Evolutionary conservation across 441 rosid genomes (phyloP).

Genomic region (Flueggea neowawraea): DNA sequence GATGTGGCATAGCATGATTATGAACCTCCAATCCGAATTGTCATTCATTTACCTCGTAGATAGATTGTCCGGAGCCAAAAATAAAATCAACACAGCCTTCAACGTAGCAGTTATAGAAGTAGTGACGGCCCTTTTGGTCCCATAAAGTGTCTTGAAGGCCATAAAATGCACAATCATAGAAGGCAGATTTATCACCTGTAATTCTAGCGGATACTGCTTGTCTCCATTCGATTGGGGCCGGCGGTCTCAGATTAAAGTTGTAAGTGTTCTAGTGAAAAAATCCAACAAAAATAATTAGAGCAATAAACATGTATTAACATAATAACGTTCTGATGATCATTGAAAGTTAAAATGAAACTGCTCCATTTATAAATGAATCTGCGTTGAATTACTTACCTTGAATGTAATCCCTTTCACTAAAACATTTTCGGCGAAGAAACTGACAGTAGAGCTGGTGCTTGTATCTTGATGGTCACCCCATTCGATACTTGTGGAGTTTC

Average conservation of each 20-base stretch:
- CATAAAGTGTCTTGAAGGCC: conserved; percentile 17
- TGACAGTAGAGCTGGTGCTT: conserved; percentile 25
- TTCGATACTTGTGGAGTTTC: conserved; percentile 21
- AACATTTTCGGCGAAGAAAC: conserved; percentile 27
- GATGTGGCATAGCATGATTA: too few relatives aligned
- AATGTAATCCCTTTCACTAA: conserved; percentile 24
- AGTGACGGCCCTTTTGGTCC: conserved; percentile 11
- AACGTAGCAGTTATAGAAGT: conserved; percentile 10
- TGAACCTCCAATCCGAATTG: neutral
- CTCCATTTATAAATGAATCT: too few relatives aligned
- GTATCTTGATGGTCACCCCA: conserved; percentile 24
- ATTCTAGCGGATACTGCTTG: conserved; percentile 6
- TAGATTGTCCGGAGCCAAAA: conserved; percentile 11
- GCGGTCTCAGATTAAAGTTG: neutral
- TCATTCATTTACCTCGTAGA: conserved; percentile 10
- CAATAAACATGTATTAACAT: too few relatives aligned
- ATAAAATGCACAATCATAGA: conserved; percentile 4
- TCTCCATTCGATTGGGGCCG: neutral
- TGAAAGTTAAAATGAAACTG: too few relatives aligned
- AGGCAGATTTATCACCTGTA: conserved; percentile 6
- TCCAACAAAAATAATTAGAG: neutral
- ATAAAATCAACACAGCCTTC: conserved; percentile 20
- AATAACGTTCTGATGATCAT: too few relatives aligned
- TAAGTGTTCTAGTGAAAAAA: neutral
- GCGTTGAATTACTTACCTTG: conserved; percentile 14